A percentile compares a stretch with the other conserved stretches of the same genome.
These are phyloP conservation scores for Cenchrus purpureus DNA, from an alignment of 176 grass and related monocot species.

Conservation along the genomic window DNA sequence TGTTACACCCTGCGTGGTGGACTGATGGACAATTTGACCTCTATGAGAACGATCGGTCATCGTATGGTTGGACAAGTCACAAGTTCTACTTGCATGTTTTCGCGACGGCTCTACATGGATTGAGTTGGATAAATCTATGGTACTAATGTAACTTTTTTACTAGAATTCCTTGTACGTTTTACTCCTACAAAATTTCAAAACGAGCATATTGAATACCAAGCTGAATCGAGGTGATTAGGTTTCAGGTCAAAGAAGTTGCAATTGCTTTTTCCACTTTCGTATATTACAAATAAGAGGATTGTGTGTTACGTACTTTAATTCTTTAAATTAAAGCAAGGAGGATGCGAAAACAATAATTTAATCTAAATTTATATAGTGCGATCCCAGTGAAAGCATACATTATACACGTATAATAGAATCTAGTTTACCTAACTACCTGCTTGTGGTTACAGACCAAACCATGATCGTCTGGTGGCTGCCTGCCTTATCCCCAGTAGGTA, in stretches of 20 bases:
- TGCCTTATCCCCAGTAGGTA: conserved; percentile 12
- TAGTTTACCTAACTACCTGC: neutral
- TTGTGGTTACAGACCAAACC: conserved; percentile 18
- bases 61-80: conserved; percentile 10
- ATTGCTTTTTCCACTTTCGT: neutral
- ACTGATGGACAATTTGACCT: neutral
- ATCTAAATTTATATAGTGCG: neutral
- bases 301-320: no score
- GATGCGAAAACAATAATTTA: neutral
- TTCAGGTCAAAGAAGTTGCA: neutral
- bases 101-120: neutral
- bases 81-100: neutral
- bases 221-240: neutral
- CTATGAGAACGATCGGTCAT: neutral
- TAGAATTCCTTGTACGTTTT: neutral
- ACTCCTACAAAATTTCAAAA: neutral
- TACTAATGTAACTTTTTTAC: neutral
- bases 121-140: neutral
- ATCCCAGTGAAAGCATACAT: neutral
- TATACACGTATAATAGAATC: neutral
- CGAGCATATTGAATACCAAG: neutral
- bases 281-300: no score
- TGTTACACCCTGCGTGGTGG: neutral
- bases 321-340: no score
- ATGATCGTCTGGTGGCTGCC: conserved; percentile 10